These are phyloP conservation scores for Lactifluus volemus DNA, from an alignment of 768 basidiomycete genomes.

Conservation along the genomic window DNA sequence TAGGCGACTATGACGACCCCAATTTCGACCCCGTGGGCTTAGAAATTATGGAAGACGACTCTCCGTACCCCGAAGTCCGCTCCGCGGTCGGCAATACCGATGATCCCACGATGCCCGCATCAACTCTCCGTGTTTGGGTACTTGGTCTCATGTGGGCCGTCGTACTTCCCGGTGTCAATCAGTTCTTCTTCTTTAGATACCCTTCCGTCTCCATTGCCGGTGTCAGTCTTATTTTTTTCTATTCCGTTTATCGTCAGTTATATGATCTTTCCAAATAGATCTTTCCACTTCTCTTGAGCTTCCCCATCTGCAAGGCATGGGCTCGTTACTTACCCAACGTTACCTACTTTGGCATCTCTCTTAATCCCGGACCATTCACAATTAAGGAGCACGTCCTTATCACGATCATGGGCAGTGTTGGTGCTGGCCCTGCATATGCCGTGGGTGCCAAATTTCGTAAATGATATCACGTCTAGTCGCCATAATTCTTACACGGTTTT, in stretches of 20 bases:
- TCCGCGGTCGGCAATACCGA: constrained; percentile 43
- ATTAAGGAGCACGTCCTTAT: constrained; percentile 65
- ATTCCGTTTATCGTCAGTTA: background rate
- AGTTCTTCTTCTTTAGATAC: constrained; percentile 69
- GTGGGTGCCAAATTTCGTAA: constrained; percentile 8
- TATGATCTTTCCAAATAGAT: background rate
- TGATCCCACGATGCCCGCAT: constrained; percentile 33
- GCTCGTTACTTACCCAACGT: constrained; percentile 44
- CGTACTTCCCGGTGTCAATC: constrained; percentile 64
- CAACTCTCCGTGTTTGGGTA: constrained; percentile 32
- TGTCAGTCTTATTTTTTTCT: constrained; percentile 15
- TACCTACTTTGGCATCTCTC: constrained; percentile 40
- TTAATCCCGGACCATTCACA: constrained; percentile 65
- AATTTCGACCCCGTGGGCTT: constrained; percentile 28
- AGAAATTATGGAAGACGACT: constrained; percentile 33
- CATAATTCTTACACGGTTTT: background rate
- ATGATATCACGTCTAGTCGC: background rate
- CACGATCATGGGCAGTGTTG: constrained; percentile 35
- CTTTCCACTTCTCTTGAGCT: constrained; percentile 47
- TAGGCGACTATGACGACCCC: constrained; percentile 28
- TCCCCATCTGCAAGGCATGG: constrained; percentile 56
- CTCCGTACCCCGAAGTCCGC: constrained; percentile 46
- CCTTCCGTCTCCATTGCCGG: constrained; percentile 33
- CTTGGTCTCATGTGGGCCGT: constrained; percentile 41
- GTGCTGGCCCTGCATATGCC: constrained; percentile 28